phyloP scores from a whole-genome alignment of 2,329 filamentous ascomycete genomes.

The Apiospora saccharicola region DNA sequence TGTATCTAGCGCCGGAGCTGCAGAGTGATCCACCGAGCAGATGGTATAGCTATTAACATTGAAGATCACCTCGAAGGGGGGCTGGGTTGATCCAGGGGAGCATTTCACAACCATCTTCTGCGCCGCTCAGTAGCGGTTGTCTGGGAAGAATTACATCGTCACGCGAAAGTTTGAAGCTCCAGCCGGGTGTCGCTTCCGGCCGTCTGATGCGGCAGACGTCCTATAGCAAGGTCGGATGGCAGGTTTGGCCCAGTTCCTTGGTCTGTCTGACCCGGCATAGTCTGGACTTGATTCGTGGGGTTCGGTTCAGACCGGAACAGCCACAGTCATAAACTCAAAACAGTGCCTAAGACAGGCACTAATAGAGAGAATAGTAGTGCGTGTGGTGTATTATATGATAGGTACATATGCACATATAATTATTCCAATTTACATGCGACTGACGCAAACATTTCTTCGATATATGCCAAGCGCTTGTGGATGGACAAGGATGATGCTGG shows the following conservation, averaged over 20 bases:
- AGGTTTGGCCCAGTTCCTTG: background rate
- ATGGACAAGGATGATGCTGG: background rate
- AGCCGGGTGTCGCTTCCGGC: background rate
- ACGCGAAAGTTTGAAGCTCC: background rate
- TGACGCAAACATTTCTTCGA: background rate
- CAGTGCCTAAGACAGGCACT: background rate
- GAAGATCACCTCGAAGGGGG: background rate
- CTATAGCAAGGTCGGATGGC: conserved; percentile 1
- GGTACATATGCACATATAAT: background rate
- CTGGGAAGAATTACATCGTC: background rate
- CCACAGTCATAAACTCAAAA: conserved; percentile 1
- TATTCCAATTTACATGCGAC: background rate
- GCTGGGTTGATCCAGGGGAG: background rate
- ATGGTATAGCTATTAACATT: background rate
- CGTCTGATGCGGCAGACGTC: background rate
- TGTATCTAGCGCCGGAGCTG: background rate
- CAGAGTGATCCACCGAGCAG: background rate
- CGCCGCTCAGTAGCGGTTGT: background rate
- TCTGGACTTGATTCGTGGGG: background rate
- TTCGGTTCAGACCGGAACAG: conserved; percentile 7
- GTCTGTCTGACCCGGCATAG: background rate
- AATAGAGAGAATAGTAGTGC: background rate
- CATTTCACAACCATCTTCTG: background rate
- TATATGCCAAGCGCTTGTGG: background rate
- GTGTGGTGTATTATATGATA: background rate